phyloP scores from a whole-genome alignment of 805 yeast species.

The Teunomyces funiuensis region DNA sequence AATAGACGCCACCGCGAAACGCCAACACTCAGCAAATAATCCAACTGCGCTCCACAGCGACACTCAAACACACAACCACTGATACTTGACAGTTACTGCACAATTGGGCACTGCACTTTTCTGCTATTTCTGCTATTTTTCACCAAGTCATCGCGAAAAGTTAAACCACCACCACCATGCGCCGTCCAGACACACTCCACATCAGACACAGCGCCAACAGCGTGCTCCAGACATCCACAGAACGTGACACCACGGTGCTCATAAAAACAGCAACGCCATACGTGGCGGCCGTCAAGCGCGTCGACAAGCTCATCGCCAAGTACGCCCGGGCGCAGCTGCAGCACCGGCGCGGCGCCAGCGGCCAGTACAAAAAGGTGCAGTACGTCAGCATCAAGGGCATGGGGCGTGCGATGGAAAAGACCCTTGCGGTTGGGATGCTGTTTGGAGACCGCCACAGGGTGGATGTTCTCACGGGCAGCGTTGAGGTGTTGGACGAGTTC shows the following conservation, averaged over 20 bases:
- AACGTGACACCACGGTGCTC: slow-evolving; percentile 49
- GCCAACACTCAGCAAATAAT: too few species aligned
- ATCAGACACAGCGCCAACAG: slow-evolving; percentile 58
- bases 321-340: slow-evolving; percentile 29
- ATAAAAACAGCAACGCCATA: slow-evolving; percentile 70
- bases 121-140: too few species aligned
- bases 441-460: slow-evolving; percentile 55
- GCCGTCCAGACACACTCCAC: background rate
- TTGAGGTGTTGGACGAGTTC: slow-evolving; percentile 73
- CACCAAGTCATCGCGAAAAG: background rate
- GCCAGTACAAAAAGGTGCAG: slow-evolving; percentile 38
- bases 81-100: too few species aligned
- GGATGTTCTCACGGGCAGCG: slow-evolving; percentile 62
- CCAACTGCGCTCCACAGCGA: too few species aligned
- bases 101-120: too few species aligned
- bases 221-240: slow-evolving; percentile 38
- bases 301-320: slow-evolving; percentile 50
- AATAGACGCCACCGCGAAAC: too few species aligned
- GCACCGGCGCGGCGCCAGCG: slow-evolving; percentile 25
- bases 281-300: slow-evolving; percentile 68
- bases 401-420: slow-evolving; percentile 67
- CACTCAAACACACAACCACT: too few species aligned
- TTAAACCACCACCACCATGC: background rate
- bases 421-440: slow-evolving; percentile 59
- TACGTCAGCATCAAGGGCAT: slow-evolving; percentile 66